A percentile compares a stretch with the other conserved stretches of the same genome.
Conservation (phyloP, 2,329 filamentous ascomycete genomes). For the Zasmidium citrigriseum region DNA sequence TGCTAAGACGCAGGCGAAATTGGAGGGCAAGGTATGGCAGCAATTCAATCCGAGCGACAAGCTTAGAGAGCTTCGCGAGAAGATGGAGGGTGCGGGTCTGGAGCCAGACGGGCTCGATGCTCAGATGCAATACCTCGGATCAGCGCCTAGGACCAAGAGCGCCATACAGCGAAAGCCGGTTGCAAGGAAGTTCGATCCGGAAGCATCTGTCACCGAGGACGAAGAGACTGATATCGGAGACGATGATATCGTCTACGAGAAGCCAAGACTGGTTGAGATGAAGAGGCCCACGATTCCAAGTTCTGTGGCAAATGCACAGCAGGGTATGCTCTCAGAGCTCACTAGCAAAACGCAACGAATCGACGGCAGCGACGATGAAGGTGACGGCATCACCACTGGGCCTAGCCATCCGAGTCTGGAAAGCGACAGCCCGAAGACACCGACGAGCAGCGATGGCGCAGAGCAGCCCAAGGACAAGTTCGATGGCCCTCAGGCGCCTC, state of each 20-base stretch:
- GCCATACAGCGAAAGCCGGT: constrained; percentile 40
- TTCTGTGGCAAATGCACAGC: constrained; percentile 55
- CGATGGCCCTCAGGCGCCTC: constrained; percentile 46
- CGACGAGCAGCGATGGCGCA: constrained; percentile 52
- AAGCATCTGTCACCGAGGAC: constrained; percentile 31
- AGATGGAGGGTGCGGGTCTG: constrained; percentile 73
- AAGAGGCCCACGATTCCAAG: constrained; percentile 67
- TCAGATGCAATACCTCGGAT: constrained; percentile 67
- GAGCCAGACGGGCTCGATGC: constrained; percentile 45
- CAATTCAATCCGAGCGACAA: constrained; percentile 83
- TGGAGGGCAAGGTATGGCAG: constrained; percentile 92
- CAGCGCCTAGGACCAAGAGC: constrained; percentile 42
- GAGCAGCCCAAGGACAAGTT: constrained; percentile 44
- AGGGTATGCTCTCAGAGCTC: constrained; percentile 70
- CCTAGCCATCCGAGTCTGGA: constrained; percentile 75
- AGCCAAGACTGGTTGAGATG: constrained; percentile 76
- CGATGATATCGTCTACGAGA: constrained; percentile 71
- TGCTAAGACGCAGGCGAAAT: constrained; percentile 96
- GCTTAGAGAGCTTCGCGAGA: constrained; percentile 84
- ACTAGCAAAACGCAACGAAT: constrained; percentile 72
- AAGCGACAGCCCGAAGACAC: constrained; percentile 67
- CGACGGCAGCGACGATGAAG: constrained; percentile 73
- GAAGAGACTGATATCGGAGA: constrained; percentile 43
- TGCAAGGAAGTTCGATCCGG: constrained; percentile 24
- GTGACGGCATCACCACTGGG: constrained; percentile 70